A percentile compares a stretch with the other conserved stretches of the same genome.
These are phyloP conservation scores for Ceriops zippeliana DNA, from an alignment of 345 rosid genomes.

Conservation along the genomic window DNA sequence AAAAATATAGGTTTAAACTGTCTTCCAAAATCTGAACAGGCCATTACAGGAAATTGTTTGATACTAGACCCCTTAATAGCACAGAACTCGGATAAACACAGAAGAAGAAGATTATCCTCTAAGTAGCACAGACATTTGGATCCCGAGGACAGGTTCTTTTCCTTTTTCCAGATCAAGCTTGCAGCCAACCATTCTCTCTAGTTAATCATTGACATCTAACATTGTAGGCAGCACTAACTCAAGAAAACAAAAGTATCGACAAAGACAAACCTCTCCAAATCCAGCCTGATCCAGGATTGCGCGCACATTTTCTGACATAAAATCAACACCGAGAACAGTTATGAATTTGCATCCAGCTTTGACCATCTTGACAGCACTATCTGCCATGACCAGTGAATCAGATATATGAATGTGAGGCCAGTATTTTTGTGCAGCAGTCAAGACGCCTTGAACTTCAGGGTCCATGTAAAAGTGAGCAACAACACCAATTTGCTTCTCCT, in stretches of 20 bases:
- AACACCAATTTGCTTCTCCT: constrained; percentile 88
- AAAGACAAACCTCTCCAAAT: constrained; percentile 51
- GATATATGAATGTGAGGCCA: constrained; percentile 95
- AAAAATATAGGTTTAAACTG: neutral
- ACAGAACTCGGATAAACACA: too few relatives aligned
- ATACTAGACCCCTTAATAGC: too few relatives aligned
- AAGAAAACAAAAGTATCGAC: neutral
- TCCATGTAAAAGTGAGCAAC: constrained; percentile 97
- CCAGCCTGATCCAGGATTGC: constrained; percentile 98
- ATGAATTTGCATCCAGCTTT: constrained; percentile 84
- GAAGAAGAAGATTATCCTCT: too few relatives aligned
- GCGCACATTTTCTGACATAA: constrained; percentile 96
- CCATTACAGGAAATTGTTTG: neutral
- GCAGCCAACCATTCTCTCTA: too few relatives aligned
- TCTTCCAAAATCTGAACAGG: constrained; percentile 1
- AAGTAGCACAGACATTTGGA: too few relatives aligned
- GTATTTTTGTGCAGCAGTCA: constrained; percentile 83
- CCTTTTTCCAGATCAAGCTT: too few relatives aligned
- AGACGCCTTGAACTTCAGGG: constrained; percentile 97
- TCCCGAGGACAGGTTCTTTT: too few relatives aligned
- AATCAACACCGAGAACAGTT: constrained; percentile 93
- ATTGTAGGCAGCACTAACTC: neutral
- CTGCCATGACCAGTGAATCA: constrained; percentile 97
- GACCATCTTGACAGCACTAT: constrained; percentile 89
- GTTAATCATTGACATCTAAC: neutral